phyloP scores from a whole-genome alignment of 2,329 filamentous ascomycete species.

The Cladorrhinum sp. region DNA sequence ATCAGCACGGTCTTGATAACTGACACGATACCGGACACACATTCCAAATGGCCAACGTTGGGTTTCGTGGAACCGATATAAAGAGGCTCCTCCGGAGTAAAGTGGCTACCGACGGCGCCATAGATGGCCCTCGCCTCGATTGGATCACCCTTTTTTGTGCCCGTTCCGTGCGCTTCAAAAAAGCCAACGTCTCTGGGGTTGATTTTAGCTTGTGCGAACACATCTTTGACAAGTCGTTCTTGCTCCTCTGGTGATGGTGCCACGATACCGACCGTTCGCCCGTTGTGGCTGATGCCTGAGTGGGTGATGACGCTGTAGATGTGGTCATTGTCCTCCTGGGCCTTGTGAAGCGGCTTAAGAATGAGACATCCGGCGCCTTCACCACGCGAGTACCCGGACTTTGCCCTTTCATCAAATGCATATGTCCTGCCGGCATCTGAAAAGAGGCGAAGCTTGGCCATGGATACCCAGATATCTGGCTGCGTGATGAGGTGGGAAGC shows the following conservation, averaged over 20 bases:
- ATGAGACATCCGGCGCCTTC: slow-evolving; percentile 25
- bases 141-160: slow-evolving; percentile 46
- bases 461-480: slow-evolving; percentile 29
- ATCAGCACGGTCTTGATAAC: slow-evolving; percentile 38
- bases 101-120: slow-evolving; percentile 32
- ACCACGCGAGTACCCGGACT: slow-evolving; percentile 27
- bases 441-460: slow-evolving; percentile 28
- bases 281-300: slow-evolving; percentile 27
- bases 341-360: slow-evolving; percentile 23
- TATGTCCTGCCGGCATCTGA: slow-evolving; percentile 26
- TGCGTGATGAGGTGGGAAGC: slow-evolving; percentile 26
- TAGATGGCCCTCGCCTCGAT: slow-evolving; percentile 44
- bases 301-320: slow-evolving; percentile 26
- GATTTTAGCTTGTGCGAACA: slow-evolving; percentile 24
- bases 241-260: slow-evolving; percentile 25
- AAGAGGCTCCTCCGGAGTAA: slow-evolving; percentile 28
- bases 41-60: slow-evolving; percentile 38
- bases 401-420: slow-evolving; percentile 28
- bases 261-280: slow-evolving; percentile 27
- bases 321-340: slow-evolving; percentile 26
- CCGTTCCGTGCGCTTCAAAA: slow-evolving; percentile 47
- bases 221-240: slow-evolving; percentile 22
- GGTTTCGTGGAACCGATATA: slow-evolving; percentile 38
- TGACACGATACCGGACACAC: slow-evolving; percentile 33
- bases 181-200: slow-evolving; percentile 31